phyloP scores from a whole-genome alignment of 2,329 filamentous ascomycete genomes.

The Fusarium anguioides region DNA sequence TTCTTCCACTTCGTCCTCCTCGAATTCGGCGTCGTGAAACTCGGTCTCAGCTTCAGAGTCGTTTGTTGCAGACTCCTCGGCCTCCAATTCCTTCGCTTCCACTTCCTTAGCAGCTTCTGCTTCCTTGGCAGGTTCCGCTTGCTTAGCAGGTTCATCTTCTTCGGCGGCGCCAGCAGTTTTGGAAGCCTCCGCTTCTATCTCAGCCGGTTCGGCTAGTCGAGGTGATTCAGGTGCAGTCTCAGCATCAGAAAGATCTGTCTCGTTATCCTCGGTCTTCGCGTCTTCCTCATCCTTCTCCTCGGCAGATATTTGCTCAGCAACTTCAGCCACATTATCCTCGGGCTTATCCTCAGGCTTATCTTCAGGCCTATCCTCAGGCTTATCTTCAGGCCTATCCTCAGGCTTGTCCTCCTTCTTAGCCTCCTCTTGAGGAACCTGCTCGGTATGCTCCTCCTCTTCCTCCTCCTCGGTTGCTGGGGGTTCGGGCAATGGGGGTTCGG shows the following conservation, averaged over 20 bases:
- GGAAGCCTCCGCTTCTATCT: not conserved
- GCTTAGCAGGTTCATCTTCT: not conserved
- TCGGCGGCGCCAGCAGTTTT: slow-evolving; percentile 1
- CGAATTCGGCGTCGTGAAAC: not conserved
- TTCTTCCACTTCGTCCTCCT: not conserved
- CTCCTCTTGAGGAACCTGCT: not conserved
- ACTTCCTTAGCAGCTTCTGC: not conserved
- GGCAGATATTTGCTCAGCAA: not conserved
- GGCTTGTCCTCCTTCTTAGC: not conserved
- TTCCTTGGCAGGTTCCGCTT: not conserved
- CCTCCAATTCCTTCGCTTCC: not conserved
- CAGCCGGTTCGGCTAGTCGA: not conserved
- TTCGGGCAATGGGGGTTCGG: no score
- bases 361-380: not conserved
- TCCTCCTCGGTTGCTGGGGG: slow-evolving; percentile 16
- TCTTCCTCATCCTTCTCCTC: not conserved
- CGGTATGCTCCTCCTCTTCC: slow-evolving; percentile 15
- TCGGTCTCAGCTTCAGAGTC: not conserved
- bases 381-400: not conserved
- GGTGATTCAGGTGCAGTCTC: not conserved
- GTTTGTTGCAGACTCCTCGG: not conserved
- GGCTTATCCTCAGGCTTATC: not conserved
- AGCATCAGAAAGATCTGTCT: slow-evolving; percentile 1
- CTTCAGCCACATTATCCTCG: not conserved
- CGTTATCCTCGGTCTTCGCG: slow-evolving; percentile 1